Percentiles rank a stretch among this genome's conserved stretches.
Evolutionary conservation across 108 stramenopile species (phyloP).

Genomic region (Fragilariopsis cylindrus): DNA sequence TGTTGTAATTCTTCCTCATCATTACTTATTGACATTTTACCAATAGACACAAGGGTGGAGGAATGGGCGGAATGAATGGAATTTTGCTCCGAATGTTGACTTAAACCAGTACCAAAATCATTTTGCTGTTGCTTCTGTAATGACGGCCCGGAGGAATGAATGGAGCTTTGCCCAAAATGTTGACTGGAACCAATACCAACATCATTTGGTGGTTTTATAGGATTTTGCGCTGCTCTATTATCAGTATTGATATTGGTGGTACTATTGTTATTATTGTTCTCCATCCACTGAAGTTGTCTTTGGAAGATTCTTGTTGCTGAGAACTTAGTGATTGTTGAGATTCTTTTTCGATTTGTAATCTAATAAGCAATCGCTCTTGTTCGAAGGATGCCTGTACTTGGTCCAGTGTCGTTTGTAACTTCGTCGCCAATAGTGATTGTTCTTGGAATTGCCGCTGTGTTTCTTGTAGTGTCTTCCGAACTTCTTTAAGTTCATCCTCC

Average conservation of each 20-base stretch:
- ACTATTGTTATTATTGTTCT: neutral
- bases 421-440: constrained; percentile 15
- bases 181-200: neutral
- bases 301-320: constrained; percentile 13
- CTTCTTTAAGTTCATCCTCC: constrained; percentile 30
- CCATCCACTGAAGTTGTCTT: constrained; percentile 9
- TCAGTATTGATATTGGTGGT: constrained; percentile 13
- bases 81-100: too few relatives aligned
- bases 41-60: too few relatives aligned
- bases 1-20: too few relatives aligned
- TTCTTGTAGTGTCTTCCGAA: constrained; percentile 16
- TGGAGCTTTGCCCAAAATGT: neutral
- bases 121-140: too few relatives aligned
- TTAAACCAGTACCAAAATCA: too few relatives aligned
- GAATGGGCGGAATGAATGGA: too few relatives aligned
- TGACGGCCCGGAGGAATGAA: too few relatives aligned
- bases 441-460: constrained; percentile 19
- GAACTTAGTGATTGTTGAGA: constrained; percentile 15
- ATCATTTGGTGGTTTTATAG: neutral
- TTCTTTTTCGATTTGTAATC: constrained; percentile 21
- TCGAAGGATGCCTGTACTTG: neutral
- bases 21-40: too few relatives aligned
- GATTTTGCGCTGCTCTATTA: neutral
- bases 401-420: constrained; percentile 22
- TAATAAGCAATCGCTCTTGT: constrained; percentile 20